phyloP scores from a whole-genome alignment of 768 basidiomycete genomes.

The Russula dissimulans region DNA sequence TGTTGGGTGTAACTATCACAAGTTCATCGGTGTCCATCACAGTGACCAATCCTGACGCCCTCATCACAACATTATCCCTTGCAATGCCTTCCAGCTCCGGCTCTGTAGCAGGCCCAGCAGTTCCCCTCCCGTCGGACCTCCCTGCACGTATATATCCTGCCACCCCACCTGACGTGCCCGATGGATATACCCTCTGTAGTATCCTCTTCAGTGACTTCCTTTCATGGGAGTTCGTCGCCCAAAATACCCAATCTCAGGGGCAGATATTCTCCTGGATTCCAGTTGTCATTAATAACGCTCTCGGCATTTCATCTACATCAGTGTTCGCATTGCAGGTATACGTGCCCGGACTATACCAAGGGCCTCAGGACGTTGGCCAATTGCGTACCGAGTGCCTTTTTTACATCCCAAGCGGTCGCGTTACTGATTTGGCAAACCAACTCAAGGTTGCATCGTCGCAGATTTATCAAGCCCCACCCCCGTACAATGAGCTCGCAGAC shows the following conservation, averaged over 20 bases:
- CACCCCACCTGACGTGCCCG: conserved; percentile 22
- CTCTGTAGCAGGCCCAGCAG: conserved; percentile 19
- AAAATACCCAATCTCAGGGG: conserved; percentile 44
- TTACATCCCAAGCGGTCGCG: conserved; percentile 49
- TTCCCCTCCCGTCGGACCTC: conserved; percentile 46
- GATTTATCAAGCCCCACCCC: conserved; percentile 51
- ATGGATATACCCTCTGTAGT: conserved; percentile 44
- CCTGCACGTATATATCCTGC: conserved; percentile 52
- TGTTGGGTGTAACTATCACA: conserved; percentile 26
- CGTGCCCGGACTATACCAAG: conserved; percentile 47
- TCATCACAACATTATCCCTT: conserved; percentile 25
- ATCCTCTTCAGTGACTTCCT: conserved; percentile 51
- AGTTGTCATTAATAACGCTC: conserved; percentile 35
- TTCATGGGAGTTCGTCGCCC: conserved; percentile 63
- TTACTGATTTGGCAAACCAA: conserved; percentile 53
- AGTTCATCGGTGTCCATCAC: conserved; percentile 20
- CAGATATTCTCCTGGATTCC: conserved; percentile 78
- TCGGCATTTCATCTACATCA: conserved; percentile 30
- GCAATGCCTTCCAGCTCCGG: conserved; percentile 13
- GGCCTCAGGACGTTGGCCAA: conserved; percentile 35
- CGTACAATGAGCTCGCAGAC: conserved; percentile 47
- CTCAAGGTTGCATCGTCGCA: conserved; percentile 50
- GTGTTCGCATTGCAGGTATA: conserved; percentile 61
- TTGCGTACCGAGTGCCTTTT: conserved; percentile 66
- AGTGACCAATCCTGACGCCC: conserved; percentile 33